Evolutionary conservation across 2,329 filamentous ascomycete species (phyloP).

Genomic region (Hypoxylon sp.): DNA sequence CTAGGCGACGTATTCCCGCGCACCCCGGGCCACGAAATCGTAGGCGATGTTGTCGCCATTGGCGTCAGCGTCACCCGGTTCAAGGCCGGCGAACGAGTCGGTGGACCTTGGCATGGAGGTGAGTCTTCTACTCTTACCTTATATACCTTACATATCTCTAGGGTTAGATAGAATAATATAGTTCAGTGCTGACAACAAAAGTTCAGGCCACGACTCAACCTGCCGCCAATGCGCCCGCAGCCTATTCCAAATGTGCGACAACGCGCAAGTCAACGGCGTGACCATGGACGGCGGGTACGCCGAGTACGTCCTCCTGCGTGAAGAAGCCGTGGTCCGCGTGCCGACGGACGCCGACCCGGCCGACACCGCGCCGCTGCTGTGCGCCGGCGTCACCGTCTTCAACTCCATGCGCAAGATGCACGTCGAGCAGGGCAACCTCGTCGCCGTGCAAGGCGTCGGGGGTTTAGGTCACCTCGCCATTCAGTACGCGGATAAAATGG

Average conservation of each 20-base stretch:
- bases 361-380: slow-evolving; percentile 72
- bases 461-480: slow-evolving; percentile 84
- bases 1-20: slow-evolving; percentile 72
- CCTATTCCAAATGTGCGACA: slow-evolving; percentile 78
- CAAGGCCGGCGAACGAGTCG: slow-evolving; percentile 76
- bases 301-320: slow-evolving; percentile 73
- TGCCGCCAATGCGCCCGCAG: slow-evolving; percentile 76
- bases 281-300: slow-evolving; percentile 77
- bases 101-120: slow-evolving; percentile 78
- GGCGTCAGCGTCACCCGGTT: slow-evolving; percentile 71
- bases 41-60: slow-evolving; percentile 76
- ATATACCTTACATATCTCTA: too few species aligned
- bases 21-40: slow-evolving; percentile 79
- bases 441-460: slow-evolving; percentile 78
- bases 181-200: background rate
- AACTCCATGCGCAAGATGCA: slow-evolving; percentile 70
- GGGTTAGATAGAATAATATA: background rate
- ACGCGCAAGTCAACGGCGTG: slow-evolving; percentile 75
- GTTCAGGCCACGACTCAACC: slow-evolving; percentile 69
- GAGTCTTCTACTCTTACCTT: slow-evolving; percentile 43
- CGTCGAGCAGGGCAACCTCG: slow-evolving; percentile 66
- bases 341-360: slow-evolving; percentile 67
- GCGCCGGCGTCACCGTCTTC: slow-evolving; percentile 76
- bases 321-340: slow-evolving; percentile 72
- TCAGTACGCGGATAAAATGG: slow-evolving; percentile 83